Percentiles rank a stretch among this genome's conserved stretches.
phyloP scores from a whole-genome alignment of 192 early-diverging fungal species.

The Mortierella alpina region DNA sequence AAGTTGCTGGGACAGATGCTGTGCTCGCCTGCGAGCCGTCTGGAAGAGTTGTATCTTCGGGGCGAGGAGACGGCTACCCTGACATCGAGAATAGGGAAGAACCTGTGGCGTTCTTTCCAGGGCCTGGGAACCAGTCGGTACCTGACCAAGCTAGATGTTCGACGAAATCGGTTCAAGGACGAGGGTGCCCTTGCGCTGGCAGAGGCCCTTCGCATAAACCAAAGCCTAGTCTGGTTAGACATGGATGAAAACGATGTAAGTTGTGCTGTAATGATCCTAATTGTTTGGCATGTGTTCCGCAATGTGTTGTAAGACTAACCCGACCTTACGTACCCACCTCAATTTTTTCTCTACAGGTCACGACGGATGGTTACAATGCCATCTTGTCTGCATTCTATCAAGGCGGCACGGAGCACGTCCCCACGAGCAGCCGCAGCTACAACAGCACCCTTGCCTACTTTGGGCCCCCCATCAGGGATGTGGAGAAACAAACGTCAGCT shows the following conservation, averaged over 20 bases:
- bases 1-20: conserved; percentile 47
- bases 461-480: conserved; percentile 44
- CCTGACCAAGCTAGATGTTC: conserved; percentile 46
- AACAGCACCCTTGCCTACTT: conserved; percentile 48
- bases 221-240: conserved; percentile 41
- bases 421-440: conserved; percentile 40
- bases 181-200: conserved; percentile 54
- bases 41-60: conserved; percentile 52
- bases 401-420: conserved; percentile 49
- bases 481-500: conserved; percentile 25
- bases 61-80: conserved; percentile 34
- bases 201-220: conserved; percentile 49
- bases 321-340: neutral
- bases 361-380: conserved; percentile 57
- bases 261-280: neutral
- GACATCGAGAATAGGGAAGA: conserved; percentile 47
- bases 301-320: neutral
- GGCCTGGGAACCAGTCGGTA: conserved; percentile 41
- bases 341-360: conserved; percentile 37
- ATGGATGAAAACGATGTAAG: conserved; percentile 62
- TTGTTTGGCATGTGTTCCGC: neutral
- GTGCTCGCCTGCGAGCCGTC: conserved; percentile 40
- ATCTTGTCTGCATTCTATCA: conserved; percentile 54
- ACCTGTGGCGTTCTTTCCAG: conserved; percentile 42
- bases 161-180: conserved; percentile 52